A percentile compares a stretch with the other conserved stretches of the same genome.
Evolutionary conservation across 495 filamentous ascomycete species (phyloP).

Genomic region (Xylaria grammica): DNA sequence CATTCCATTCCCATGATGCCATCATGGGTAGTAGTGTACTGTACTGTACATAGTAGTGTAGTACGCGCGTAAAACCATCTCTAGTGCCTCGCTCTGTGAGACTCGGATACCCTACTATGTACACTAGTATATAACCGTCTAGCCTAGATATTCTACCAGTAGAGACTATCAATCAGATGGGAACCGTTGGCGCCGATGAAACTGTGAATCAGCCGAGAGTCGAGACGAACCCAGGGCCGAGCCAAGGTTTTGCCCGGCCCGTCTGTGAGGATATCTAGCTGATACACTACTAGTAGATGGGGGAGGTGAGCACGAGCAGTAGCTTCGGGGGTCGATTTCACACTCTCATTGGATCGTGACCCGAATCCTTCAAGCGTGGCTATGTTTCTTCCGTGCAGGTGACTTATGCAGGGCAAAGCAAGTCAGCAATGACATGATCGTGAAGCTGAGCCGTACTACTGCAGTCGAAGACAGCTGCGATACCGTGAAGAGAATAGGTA

Average conservation of each 20-base stretch:
- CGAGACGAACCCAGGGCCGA: constrained; percentile 14
- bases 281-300: background rate
- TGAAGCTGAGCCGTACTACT: constrained; percentile 14
- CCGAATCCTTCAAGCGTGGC: constrained; percentile 6
- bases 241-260: background rate
- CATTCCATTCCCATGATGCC: background rate
- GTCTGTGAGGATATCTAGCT: background rate
- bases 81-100: background rate
- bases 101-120: constrained; percentile 4
- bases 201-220: constrained; percentile 11
- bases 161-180: background rate
- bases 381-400: constrained; percentile 20
- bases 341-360: constrained; percentile 16
- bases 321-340: constrained; percentile 9
- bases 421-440: constrained; percentile 16
- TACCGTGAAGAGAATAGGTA: constrained; percentile 14
- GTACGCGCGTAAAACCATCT: constrained; percentile 19
- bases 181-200: constrained; percentile 17
- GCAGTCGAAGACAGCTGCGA: constrained; percentile 3
- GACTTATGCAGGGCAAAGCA: constrained; percentile 19
- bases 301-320: background rate
- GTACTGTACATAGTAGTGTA: background rate
- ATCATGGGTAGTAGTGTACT: background rate
- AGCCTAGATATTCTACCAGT: too few species aligned
- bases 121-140: too few species aligned